Percentiles rank a stretch among this genome's conserved stretches.
These are phyloP conservation scores for Zymoseptoria crescenta DNA, from an alignment of 2,329 filamentous ascomycete species.

Conservation along the genomic window DNA sequence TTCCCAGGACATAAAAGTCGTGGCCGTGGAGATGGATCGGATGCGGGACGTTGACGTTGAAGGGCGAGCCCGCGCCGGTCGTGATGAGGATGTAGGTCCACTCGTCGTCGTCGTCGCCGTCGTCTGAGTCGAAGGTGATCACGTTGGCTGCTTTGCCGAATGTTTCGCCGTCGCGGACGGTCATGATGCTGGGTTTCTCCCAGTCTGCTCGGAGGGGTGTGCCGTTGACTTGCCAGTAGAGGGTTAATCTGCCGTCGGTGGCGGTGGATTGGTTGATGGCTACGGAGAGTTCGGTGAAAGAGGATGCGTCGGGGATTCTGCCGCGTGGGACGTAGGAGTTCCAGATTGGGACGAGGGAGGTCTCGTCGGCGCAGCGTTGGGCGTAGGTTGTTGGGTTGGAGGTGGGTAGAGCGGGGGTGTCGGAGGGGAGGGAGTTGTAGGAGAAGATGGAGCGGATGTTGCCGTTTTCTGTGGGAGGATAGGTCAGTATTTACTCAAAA, in stretches of 20 bases:
- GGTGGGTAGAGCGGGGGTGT: slow-evolving; percentile 18
- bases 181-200: slow-evolving; percentile 39
- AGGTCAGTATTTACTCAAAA: background rate
- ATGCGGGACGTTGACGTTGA: slow-evolving; percentile 26
- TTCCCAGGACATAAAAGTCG: slow-evolving; percentile 28
- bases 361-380: slow-evolving; percentile 36
- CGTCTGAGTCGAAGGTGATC: slow-evolving; percentile 26
- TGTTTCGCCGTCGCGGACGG: slow-evolving; percentile 34
- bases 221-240: slow-evolving; percentile 37
- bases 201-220: slow-evolving; percentile 37
- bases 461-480: slow-evolving; percentile 11
- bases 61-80: slow-evolving; percentile 20
- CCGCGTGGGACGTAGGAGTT: slow-evolving; percentile 29
- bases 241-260: slow-evolving; percentile 22
- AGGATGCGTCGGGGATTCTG: slow-evolving; percentile 17
- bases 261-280: slow-evolving; percentile 24
- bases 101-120: slow-evolving; percentile 10
- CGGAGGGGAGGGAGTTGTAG: slow-evolving; percentile 30
- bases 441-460: slow-evolving; percentile 32
- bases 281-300: slow-evolving; percentile 22
- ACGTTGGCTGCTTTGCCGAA: slow-evolving; percentile 32
- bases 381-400: slow-evolving; percentile 27
- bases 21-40: slow-evolving; percentile 29
- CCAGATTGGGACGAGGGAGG: slow-evolving; percentile 32
- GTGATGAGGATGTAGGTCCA: slow-evolving; percentile 33